Evolutionary conservation across 108 stramenopile species (phyloP).

Genomic region (Cyclotella choctawhatcheeana): DNA sequence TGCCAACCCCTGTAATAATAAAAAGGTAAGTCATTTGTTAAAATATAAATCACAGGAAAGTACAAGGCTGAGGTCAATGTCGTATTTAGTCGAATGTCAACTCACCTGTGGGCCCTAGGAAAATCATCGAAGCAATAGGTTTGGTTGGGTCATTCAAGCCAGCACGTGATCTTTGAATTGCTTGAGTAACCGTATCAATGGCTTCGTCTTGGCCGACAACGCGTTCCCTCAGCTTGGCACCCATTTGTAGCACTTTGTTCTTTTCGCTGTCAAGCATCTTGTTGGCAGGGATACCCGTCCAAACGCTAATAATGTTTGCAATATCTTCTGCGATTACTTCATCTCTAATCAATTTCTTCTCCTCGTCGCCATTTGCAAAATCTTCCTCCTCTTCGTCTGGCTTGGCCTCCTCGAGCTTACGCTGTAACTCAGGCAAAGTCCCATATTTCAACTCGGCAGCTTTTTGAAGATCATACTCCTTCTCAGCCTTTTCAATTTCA

Average conservation of each 20-base stretch:
- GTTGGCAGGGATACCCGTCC: slow-evolving; percentile 94
- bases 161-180: slow-evolving; percentile 90
- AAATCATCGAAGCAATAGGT: slow-evolving; percentile 92
- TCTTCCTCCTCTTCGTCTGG: slow-evolving; percentile 27
- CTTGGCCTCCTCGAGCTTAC: slow-evolving; percentile 59
- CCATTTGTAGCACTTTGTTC: slow-evolving; percentile 92
- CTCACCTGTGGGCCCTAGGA: slow-evolving; percentile 94
- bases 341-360: slow-evolving; percentile 72
- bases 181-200: slow-evolving; percentile 89
- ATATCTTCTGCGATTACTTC: slow-evolving; percentile 96
- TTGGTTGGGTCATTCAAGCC: slow-evolving; percentile 89
- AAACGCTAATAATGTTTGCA: slow-evolving; percentile 88
- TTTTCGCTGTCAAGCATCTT: slow-evolving; percentile 91
- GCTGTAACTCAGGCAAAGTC: slow-evolving; percentile 83
- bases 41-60: too few relatives aligned
- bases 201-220: slow-evolving; percentile 97
- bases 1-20: slow-evolving; percentile 1
- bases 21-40: too few relatives aligned
- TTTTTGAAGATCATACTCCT: slow-evolving; percentile 90
- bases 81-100: slow-evolving; percentile 2
- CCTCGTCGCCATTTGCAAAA: slow-evolving; percentile 26
- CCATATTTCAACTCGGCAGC: slow-evolving; percentile 96
- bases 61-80: not conserved
- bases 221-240: slow-evolving; percentile 72
- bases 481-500: slow-evolving; percentile 92